Conservation (phyloP, 805 yeast species). For the Saccharomycopsis selenospora region DNA sequence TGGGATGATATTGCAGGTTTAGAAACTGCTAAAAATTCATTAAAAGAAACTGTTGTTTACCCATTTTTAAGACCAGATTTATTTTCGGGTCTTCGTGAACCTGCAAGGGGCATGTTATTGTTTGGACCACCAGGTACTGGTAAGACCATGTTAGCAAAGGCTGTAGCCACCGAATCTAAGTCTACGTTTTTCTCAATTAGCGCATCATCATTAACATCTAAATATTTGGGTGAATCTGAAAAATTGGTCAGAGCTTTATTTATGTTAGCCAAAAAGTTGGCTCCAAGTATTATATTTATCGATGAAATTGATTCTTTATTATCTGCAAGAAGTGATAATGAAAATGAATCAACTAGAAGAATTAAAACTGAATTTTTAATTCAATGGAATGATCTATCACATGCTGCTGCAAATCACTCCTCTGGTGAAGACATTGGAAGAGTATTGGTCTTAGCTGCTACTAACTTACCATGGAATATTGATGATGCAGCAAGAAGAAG, state of each 20-base stretch:
- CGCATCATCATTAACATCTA: constrained; percentile 84
- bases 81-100: constrained; percentile 87
- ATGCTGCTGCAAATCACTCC: constrained; percentile 63
- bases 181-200: constrained; percentile 90
- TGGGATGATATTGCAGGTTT: constrained; percentile 97
- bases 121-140: constrained; percentile 99
- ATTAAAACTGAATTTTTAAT: constrained; percentile 90
- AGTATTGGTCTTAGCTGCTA: constrained; percentile 88
- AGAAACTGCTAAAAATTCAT: constrained; percentile 75
- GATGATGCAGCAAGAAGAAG: constrained; percentile 97
- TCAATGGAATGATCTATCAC: constrained; percentile 90
- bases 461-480: constrained; percentile 94
- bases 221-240: constrained; percentile 79
- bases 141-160: constrained; percentile 94
- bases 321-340: constrained; percentile 71
- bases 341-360: constrained; percentile 83
- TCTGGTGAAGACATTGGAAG: constrained; percentile 43
- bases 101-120: constrained; percentile 90
- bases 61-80: constrained; percentile 93
- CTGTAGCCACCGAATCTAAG: constrained; percentile 93
- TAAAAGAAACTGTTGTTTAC: constrained; percentile 93
- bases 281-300: constrained; percentile 91
- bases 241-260: constrained; percentile 87
- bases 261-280: constrained; percentile 72
- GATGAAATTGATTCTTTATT: constrained; percentile 93